Evolutionary conservation across 139 green algal species (phyloP), one percentile per base, ranked within the genome.

Genomic region (Tetraselmis striata): DNA sequence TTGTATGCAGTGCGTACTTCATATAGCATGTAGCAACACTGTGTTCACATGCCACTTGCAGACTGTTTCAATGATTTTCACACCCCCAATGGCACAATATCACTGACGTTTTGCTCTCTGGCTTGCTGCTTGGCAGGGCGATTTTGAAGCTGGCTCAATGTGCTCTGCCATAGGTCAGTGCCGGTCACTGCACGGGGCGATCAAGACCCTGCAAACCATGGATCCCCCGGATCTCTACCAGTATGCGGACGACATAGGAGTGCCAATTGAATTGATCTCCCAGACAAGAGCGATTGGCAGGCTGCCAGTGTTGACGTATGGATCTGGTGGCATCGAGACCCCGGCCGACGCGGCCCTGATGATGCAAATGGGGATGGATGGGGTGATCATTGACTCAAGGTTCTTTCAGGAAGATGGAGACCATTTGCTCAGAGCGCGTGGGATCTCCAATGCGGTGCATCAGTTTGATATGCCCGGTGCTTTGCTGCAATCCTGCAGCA

Each of bases 361-460:
- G 89, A 92, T 93, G 89, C 89, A 93, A 82, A 83, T 93, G 79
- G 89, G 89, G 0, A 83, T 88, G 30, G 89, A 93, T 77, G 89
- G 89, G 29, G 89, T 93, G 2, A 92, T 93, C 29, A 88, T 93
- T 24, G 89, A 88, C 77, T 90, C 82, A 74, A 88, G 88, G 31
- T 92, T 92, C 31, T 93, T 92, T 82, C 91, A 93, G 81, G 45
- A 67, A 18, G 45, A 67, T 67, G 45, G 45, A 67, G 45, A 67
- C 45, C 18, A 25, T 67, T 5, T 18, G 11, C 18, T 5, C 45
- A 5, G 45, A 5, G 45, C 45, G 5, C 45, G 45, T 67, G 45
- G 45, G 11, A 25, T 67, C 11, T 5, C 45, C 45, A 18, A 67
- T 25, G 45, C 45, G 45, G 45, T 67, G 45, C 45, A 67, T 5